Base-by-base conservation (phyloP, 2,329 filamentous ascomycete genomes). In the Capronia epimyces region DNA sequence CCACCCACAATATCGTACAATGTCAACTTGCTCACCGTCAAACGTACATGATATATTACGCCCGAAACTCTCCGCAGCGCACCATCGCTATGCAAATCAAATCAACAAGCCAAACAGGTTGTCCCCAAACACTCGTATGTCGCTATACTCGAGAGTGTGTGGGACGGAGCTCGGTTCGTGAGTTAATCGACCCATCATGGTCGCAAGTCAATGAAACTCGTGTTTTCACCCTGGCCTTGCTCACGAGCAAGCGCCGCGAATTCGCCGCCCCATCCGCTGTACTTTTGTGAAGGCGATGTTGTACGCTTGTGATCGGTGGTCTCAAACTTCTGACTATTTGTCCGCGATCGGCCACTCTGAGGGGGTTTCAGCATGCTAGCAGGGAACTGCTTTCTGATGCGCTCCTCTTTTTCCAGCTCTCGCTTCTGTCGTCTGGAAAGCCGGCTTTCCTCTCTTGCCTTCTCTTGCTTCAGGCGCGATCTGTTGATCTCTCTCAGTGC, bases 381-480 rank as follows among this genome's bases (percentile, higher is more conserved):
- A 4, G 54, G 54, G 27, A 56, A 56, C 32, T 53, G 50, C 5
- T 40, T 36, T 9, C 55, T 44, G 43, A 55, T 49, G 7, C 41
- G 36, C n/a, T 52, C 49, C 43, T 53, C 53, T 32, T 54, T 56
- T 18, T 36, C 18, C 3, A 54, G 20, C 40, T 58, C 56, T 9
- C 42, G 41, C 46, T 51, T 54, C 43, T 58, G 56, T 15, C 48
- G 43, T 29, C 50, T 48, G 1, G 56, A 58, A 20, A 58, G 46
- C 15, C 44, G 32, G 16, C 43, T 40, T 22, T 49, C 46, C 37
- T 49, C 49, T 13, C 31, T 29, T 20, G 20, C 15, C 25, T 52
- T 46, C 25, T 29, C 37, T 12, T 18, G 43, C 22, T 42, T 43
- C n/a, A 15, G 29, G 15, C 43, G 45, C 13, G 25, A 20, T 9